Evolutionary conservation across 2,329 filamentous ascomycete genomes (phyloP), one percentile per base, ranked within the genome.

Genomic region (Diaporthe vaccinii): DNA sequence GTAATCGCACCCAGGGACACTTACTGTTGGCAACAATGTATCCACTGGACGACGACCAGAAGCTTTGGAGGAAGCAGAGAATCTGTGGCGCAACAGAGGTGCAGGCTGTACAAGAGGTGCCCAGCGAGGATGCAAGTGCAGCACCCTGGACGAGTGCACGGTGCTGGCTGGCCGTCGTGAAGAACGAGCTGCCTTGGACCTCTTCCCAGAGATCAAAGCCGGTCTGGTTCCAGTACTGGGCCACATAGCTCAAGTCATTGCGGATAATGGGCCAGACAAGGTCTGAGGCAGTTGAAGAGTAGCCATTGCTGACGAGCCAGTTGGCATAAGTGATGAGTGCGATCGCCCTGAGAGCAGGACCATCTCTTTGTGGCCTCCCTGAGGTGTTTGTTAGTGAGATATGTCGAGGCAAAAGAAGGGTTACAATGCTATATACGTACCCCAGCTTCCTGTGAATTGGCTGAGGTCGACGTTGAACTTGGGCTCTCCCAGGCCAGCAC

Each of bases 201-300:
- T 97, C 95, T 82, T 97, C 95, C 95, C 95, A 97, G 4, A 97
- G 88, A 82, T 97, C 95, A 80, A 91, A 97, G 8, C 89, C 65
- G 49, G 65, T 69, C 49, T 69, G 65, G 65, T 69, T 69, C 91
- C 93, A 94, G 84, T 94, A 94, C 80, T 94, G 90, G 1, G 91
- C 89, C 9, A 95, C 91, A 77, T 96, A 97, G 59, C 88, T 88
- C 46, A 97, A 87, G 79, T 97, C 95, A 78, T 95, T 96, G 65
- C 88, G 87, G 62, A 95, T 90, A 71, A 96, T 86, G 3, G 94
- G 94, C 93, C 93, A 96, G 58, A 94, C 85, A 59, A 89, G 87
- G 61, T 85, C 82, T 5, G 83, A 84, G 3, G 90, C 92, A 0
- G 89, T 89, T 3, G 85, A 86, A 15, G 91, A 85, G 79, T 92